Conservation (phyloP, 345 rosid genomes). For the Melaleuca quinquenervia region DNA sequence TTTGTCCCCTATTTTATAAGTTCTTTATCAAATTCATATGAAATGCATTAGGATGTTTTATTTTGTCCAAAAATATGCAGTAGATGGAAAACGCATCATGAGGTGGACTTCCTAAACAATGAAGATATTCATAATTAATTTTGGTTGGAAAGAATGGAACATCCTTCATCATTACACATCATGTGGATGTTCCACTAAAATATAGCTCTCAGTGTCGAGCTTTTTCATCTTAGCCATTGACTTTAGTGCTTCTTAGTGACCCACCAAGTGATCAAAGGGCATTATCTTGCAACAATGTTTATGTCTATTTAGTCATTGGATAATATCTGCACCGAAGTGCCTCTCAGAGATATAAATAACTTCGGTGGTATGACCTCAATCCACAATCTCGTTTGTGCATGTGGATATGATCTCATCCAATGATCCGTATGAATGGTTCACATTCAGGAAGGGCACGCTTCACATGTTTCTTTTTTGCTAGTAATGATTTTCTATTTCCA, state of each 20-base stretch:
- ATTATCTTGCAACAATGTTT: neutral
- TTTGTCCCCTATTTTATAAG: neutral
- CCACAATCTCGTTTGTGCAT: neutral
- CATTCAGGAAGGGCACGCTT: neutral
- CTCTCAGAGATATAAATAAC: neutral
- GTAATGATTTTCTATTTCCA: neutral
- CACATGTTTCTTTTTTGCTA: neutral
- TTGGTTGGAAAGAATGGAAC: neutral
- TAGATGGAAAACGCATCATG: neutral
- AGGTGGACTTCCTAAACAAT: neutral
- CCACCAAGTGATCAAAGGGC: neutral
- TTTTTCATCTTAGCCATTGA: neutral
- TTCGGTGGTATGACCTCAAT: neutral
- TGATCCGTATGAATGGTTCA: neutral
- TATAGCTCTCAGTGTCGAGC: neutral
- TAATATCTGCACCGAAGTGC: neutral
- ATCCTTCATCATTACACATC: neutral
- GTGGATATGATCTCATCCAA: neutral
- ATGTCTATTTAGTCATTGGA: neutral
- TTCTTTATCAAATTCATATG: neutral
- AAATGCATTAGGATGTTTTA: neutral
- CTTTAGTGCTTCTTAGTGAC: neutral
- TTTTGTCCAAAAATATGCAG: neutral
- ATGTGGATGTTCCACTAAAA: neutral
- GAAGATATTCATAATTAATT: neutral